These are phyloP conservation scores for Suhomyces xylopsoci DNA, from an alignment of 805 yeast species.

Conservation along the genomic window DNA sequence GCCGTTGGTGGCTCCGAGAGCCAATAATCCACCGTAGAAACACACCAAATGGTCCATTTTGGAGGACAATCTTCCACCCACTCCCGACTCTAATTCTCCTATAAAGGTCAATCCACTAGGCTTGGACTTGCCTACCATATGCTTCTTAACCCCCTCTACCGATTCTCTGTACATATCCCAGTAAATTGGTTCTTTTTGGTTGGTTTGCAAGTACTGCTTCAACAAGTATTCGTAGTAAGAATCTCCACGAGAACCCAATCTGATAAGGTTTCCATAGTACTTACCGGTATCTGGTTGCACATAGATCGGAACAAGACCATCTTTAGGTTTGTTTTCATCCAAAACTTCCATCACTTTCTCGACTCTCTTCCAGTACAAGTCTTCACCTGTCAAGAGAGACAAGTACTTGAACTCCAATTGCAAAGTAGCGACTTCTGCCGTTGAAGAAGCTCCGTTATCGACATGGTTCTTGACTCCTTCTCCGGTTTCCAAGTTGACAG, in stretches of 20 bases:
- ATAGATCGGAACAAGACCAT: constrained; percentile 81
- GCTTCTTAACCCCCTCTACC: constrained; percentile 70
- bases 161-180: constrained; percentile 74
- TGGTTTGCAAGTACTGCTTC: constrained; percentile 81
- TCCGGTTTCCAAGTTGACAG: constrained; percentile 68
- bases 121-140: constrained; percentile 55
- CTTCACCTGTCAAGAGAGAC: constrained; percentile 75
- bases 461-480: constrained; percentile 58
- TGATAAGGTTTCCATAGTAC: constrained; percentile 60
- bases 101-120: constrained; percentile 66
- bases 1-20: constrained; percentile 88
- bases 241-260: constrained; percentile 90
- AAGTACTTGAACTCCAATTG: constrained; percentile 86
- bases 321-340: constrained; percentile 60
- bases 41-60: constrained; percentile 95
- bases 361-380: constrained; percentile 70
- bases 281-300: constrained; percentile 72
- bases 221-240: constrained; percentile 87
- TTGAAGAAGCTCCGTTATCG: constrained; percentile 76
- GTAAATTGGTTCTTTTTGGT: constrained; percentile 56
- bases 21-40: constrained; percentile 84
- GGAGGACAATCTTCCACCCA: constrained; percentile 54
- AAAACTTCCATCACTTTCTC: constrained; percentile 71
- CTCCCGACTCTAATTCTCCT: constrained; percentile 74
- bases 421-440: constrained; percentile 85